A percentile compares a stretch with the other conserved stretches of the same genome.
Conservation (phyloP, 78 protist species). For the slime mould (Dictyostelium discoideum) region dicty_2.7 NC_007090.3:2022501-2023000, state of each 20-base stretch:
- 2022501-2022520: too few species aligned
- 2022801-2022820: neutral
- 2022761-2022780: slow-evolving; percentile 28
- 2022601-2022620: too few species aligned
- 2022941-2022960: slow-evolving; percentile 9
- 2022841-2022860: slow-evolving; percentile 10
- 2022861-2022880: slow-evolving; percentile 15
- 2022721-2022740: neutral
- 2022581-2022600: too few species aligned
- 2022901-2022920: neutral
- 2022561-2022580: too few species aligned
- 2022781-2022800: slow-evolving; percentile 20
- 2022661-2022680: neutral
- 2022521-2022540: too few species aligned
- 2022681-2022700: neutral
- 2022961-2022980: neutral
- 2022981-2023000: neutral
- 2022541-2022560: too few species aligned
- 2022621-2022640: too few species aligned
- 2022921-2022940: neutral
- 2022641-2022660: neutral
- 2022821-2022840: neutral
- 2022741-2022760: slow-evolving; percentile 6
- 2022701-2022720: neutral
- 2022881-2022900: slow-evolving; percentile 16